Evolutionary conservation across 2,329 filamentous ascomycete genomes (phyloP).

Genomic region (Penicillium sp.): DNA sequence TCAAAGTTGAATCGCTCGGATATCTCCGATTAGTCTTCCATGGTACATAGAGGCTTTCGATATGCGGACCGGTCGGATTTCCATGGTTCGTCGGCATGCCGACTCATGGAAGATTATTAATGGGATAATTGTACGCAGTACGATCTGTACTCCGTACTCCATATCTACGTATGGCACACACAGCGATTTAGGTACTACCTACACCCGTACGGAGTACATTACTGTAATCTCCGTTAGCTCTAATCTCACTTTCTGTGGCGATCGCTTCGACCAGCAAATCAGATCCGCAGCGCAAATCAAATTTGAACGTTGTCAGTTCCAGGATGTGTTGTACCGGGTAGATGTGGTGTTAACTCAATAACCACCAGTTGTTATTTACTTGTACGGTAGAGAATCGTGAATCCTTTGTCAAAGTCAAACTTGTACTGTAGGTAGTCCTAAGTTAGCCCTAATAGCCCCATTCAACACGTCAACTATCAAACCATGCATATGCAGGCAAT

Average conservation of each 20-base stretch:
- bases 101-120: not conserved
- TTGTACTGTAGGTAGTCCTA: too few species aligned
- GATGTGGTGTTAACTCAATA: not conserved
- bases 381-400: not conserved
- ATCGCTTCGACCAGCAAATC: constrained; percentile 15
- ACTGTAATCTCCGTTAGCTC: constrained; percentile 2
- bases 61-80: not conserved
- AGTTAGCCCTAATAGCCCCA: too few species aligned
- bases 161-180: not conserved
- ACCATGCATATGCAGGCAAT: constrained; percentile 9
- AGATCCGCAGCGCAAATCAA: constrained; percentile 12
- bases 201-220: not conserved
- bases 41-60: too few species aligned
- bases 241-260: constrained; percentile 7
- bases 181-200: not conserved
- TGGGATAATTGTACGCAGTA: too few species aligned
- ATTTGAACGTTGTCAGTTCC: constrained; percentile 6
- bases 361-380: too few species aligned
- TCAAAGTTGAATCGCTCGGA: too few species aligned
- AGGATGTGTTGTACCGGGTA: not conserved
- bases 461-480: not conserved
- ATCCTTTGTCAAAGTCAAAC: too few species aligned
- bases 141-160: too few species aligned
- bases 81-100: not conserved
- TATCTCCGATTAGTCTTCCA: too few species aligned